A percentile compares a stretch with the other conserved stretches of the same genome.
Evolutionary conservation across 1,139 yeast genomes (phyloP).

Genomic region (Citeromyces hawaiiensis): DNA sequence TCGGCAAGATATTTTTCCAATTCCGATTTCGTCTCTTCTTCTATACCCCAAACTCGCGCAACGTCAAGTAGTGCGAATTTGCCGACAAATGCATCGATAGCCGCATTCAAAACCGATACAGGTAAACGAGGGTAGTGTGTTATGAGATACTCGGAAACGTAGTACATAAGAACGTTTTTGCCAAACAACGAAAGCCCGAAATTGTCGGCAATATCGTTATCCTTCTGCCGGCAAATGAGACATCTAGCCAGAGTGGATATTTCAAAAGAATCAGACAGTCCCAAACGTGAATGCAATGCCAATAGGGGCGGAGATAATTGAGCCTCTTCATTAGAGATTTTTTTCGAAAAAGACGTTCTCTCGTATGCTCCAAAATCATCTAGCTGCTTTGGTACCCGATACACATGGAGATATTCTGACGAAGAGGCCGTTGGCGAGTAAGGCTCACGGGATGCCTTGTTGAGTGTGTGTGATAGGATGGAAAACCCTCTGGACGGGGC

Average conservation of each 20-base stretch:
- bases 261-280: slow-evolving; percentile 41
- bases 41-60: slow-evolving; percentile 83
- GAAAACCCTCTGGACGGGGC: background rate
- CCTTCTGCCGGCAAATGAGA: slow-evolving; percentile 31
- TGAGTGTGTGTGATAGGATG: background rate
- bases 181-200: slow-evolving; percentile 77
- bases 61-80: slow-evolving; percentile 46
- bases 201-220: slow-evolving; percentile 37
- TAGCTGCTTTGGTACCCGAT: slow-evolving; percentile 5
- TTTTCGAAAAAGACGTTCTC: slow-evolving; percentile 8
- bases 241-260: slow-evolving; percentile 70
- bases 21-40: slow-evolving; percentile 50
- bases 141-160: slow-evolving; percentile 62
- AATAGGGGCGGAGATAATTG: slow-evolving; percentile 51
- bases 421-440: slow-evolving; percentile 1
- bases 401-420: slow-evolving; percentile 3
- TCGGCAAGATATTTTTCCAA: slow-evolving; percentile 57
- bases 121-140: slow-evolving; percentile 85
- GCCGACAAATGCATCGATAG: slow-evolving; percentile 64
- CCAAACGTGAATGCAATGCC: slow-evolving; percentile 71
- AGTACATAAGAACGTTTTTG: slow-evolving; percentile 59
- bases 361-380: slow-evolving; percentile 13
- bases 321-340: slow-evolving; percentile 30
- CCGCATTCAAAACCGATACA: slow-evolving; percentile 56
- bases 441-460: slow-evolving; percentile 1